Base-by-base conservation (phyloP, 768 basidiomycete genomes). In the Boletus coccyginus region DNA sequence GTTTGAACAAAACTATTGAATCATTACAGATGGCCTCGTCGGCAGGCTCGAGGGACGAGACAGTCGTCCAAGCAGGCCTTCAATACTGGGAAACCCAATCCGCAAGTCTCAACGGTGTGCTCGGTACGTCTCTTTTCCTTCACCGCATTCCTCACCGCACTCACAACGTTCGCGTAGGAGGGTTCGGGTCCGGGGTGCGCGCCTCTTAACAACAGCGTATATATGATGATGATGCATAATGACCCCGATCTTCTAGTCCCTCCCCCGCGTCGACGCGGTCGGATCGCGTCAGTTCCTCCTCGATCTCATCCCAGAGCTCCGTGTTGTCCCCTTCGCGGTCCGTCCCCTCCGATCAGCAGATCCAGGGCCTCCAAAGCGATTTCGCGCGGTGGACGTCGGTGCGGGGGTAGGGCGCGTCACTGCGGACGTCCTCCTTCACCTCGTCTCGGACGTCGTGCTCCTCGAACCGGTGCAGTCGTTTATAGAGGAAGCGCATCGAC, bases 361-460 rank as follows among this genome's bases (percentile, higher is more conserved):
- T 47, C 52, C 46, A 41, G 60, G 51, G 41, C 49, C 62, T 14
- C n/a, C 67, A 12, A 75, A 78, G 24, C 77, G 84, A 45, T 83
- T 78, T 29, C 83, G 92, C 44, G 94, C 90, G 0, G 80, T 99
- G 21, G 96, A 99, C 66, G 92, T 94, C 55, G 96, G 90, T 16
- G 94, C 94, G 7, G 96, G 96, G 12, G 87, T 99, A 46, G 96
- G 96, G 12, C 86, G 96, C 50, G 94, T 97, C 29, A 96, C 94
- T 0, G 78, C 84, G 3, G 85, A 90, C 61, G 92, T 94, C 13
- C 84, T 99, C 35, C 82, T 98, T n/a, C 89, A 88, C 64, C 86
- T 98, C 51, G 82, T 94, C 59, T 81, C 86, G 24, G 88, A 93
- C 62, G 92, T 98, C 46, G 86, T 94, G 43, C 82, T 96, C 52